Conservation (phyloP, 495 filamentous ascomycete genomes). For the Halenospora varia region DNA sequence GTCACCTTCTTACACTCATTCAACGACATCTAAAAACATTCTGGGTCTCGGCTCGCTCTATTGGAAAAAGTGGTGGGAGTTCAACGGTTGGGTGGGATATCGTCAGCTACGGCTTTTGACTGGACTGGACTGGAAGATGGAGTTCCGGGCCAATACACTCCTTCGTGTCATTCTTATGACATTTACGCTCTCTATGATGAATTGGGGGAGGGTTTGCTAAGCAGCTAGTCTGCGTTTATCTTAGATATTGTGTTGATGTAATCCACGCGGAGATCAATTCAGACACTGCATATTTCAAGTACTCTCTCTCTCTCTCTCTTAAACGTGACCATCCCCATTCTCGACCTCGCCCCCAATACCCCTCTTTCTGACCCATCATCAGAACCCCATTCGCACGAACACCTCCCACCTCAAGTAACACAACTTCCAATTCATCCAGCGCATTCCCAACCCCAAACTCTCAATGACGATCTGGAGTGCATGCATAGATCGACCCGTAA, state of each 20-base stretch:
- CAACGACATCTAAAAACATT: constrained; percentile 3
- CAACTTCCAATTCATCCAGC: neutral
- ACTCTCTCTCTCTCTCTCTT: neutral
- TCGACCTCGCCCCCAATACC: neutral
- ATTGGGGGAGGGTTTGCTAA: constrained; percentile 4
- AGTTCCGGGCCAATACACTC: neutral
- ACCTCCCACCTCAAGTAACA: too few species aligned
- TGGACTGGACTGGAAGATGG: too few species aligned
- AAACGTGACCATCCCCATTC: neutral
- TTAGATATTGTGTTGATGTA: neutral
- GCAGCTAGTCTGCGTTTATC: constrained; percentile 2
- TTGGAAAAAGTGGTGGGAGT: neutral
- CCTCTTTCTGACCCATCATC: too few species aligned
- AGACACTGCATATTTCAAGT: neutral
- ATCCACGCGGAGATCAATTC: neutral
- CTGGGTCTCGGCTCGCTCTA: neutral
- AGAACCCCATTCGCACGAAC: too few species aligned
- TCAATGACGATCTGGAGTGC: neutral
- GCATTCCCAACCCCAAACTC: neutral
- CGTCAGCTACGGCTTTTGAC: neutral
- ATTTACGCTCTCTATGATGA: constrained; percentile 7
- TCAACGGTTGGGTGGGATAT: neutral
- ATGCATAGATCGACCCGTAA: neutral
- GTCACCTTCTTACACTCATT: constrained; percentile 7
- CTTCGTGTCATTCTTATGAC: neutral